phyloP scores from a whole-genome alignment of 768 basidiomycete species.

The Pisolithus orientalis region DNA sequence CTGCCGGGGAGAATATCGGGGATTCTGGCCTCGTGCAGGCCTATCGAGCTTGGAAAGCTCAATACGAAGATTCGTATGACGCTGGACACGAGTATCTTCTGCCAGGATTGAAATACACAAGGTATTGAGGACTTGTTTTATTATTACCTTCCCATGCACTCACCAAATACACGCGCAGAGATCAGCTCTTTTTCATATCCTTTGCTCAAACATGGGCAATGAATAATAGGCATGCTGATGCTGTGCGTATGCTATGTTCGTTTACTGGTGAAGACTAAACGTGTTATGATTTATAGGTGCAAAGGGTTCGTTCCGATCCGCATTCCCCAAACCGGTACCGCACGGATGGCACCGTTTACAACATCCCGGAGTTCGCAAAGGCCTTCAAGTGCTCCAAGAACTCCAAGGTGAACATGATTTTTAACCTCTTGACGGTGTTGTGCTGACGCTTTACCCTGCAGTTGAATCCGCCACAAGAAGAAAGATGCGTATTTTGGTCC shows the following conservation, averaged over 20 bases:
- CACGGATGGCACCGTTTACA: conserved; percentile 80
- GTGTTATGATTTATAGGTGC: conserved; percentile 38
- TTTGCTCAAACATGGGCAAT: conserved; percentile 87
- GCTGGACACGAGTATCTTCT: conserved; percentile 66
- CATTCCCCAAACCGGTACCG: conserved; percentile 80
- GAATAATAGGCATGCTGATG: conserved; percentile 71
- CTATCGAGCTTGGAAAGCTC: conserved; percentile 86
- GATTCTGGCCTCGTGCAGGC: conserved; percentile 82
- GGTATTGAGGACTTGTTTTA: conserved; percentile 31
- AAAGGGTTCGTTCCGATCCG: conserved; percentile 79
- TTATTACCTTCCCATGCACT: conserved; percentile 5
- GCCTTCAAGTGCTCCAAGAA: conserved; percentile 78
- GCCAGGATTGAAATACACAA: conserved; percentile 73
- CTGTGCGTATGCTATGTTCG: conserved; percentile 38
- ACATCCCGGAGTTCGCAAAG: conserved; percentile 82
- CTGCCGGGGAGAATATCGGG: conserved; percentile 89
- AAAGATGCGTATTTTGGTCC: conserved; percentile 79
- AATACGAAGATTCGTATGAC: conserved; percentile 52
- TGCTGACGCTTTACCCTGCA: conserved; percentile 21
- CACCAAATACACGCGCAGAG: conserved; percentile 36
- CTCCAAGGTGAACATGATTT: conserved; percentile 53
- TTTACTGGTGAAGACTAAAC: background rate
- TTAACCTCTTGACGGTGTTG: background rate
- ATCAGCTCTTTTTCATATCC: conserved; percentile 92
- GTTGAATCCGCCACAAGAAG: conserved; percentile 79